Base-by-base conservation (phyloP, 108 stramenopile species). In the Phaeodactylum tricornutum region DNA sequence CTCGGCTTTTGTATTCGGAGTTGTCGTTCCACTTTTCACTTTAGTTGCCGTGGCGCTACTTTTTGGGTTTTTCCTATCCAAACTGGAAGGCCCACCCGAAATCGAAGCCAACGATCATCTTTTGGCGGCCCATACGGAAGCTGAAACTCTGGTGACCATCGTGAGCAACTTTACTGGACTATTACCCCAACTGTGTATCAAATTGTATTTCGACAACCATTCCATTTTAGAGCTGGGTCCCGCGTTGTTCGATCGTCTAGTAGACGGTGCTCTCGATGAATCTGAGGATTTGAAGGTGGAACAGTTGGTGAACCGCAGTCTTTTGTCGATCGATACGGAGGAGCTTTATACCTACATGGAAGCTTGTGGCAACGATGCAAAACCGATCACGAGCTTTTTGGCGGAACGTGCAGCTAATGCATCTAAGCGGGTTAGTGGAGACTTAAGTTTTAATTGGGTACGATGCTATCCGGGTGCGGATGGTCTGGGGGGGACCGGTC, bases 371-470 rank as follows among this genome's bases (percentile, higher is more conserved):
- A 5, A 41, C 6, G 16, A 15, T 11, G 39, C 19, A 41, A 14
- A 41, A 14, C 19, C 5, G 16, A 5, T 41, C 5, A n/a, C 14
- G 5, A n/a, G 5, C 9, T 6, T 20, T 5, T 20, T 41, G 6
- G 16, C 21, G 39, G 8, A 5, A n/a, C 14, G 5, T 20, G 21
- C 39, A 5, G 21, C 21, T 9, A 20, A 41, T 20, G 17, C 7
- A 17, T 2, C 47, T 30, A 27, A 17, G 24, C 16, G 32, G 9
- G 28, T 27, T 2, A 17, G 17, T 48, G 47, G 26, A 12, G 2
- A 22, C 1, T 27, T 48, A 9, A 48, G 24, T 30, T 48, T 48
- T 19, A 48, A 48, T 31, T 48, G 47, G 47, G 32, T 48, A 16
- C 22, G 47, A 17, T 48, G 47, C 29, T 48, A 27, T 31, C 30